phyloP scores from a whole-genome alignment of 306 rosid genomes.

The Medicago arabica region DNA sequence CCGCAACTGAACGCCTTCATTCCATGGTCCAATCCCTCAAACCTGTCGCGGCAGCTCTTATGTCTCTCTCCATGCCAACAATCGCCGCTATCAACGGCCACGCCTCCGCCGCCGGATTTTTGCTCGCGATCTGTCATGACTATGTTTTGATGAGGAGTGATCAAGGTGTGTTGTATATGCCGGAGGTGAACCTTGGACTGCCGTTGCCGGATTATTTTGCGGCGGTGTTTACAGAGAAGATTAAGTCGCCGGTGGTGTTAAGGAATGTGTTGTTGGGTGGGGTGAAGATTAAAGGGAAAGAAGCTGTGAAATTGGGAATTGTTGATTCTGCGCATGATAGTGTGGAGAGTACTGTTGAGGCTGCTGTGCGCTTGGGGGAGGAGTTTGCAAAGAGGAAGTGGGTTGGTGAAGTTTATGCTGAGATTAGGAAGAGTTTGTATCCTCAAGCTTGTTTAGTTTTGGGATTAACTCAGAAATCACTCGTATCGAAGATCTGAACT shows the following conservation, averaged over 20 bases:
- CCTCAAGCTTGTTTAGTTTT: slow-evolving; percentile 53
- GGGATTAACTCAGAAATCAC: slow-evolving; percentile 39
- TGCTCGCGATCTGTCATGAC: slow-evolving; percentile 67
- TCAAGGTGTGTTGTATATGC: slow-evolving; percentile 72
- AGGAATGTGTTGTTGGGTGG: slow-evolving; percentile 62
- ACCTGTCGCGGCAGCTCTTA: slow-evolving; percentile 60
- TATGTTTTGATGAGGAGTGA: slow-evolving; percentile 68
- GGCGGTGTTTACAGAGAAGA: slow-evolving; percentile 52
- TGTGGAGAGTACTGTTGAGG: slow-evolving; percentile 50
- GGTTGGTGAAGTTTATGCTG: slow-evolving; percentile 61
- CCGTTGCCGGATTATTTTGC: slow-evolving; percentile 67
- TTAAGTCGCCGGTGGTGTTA: slow-evolving; percentile 47
- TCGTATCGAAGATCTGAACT: slow-evolving; percentile 50
- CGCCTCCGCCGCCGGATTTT: slow-evolving; percentile 61
- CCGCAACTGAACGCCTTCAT: slow-evolving; percentile 46
- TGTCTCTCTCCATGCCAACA: slow-evolving; percentile 77
- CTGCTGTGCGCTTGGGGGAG: slow-evolving; percentile 59
- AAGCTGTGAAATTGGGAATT: slow-evolving; percentile 66
- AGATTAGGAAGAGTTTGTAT: slow-evolving; percentile 73
- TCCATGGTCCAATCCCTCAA: slow-evolving; percentile 51
- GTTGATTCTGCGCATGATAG: slow-evolving; percentile 72
- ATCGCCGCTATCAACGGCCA: slow-evolving; percentile 75
- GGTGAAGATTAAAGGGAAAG: slow-evolving; percentile 51
- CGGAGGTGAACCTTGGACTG: slow-evolving; percentile 66
- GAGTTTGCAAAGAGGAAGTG: slow-evolving; percentile 55